Base-by-base conservation (phyloP, 768 basidiomycete genomes). In the Tulasnella sp. region DNA sequence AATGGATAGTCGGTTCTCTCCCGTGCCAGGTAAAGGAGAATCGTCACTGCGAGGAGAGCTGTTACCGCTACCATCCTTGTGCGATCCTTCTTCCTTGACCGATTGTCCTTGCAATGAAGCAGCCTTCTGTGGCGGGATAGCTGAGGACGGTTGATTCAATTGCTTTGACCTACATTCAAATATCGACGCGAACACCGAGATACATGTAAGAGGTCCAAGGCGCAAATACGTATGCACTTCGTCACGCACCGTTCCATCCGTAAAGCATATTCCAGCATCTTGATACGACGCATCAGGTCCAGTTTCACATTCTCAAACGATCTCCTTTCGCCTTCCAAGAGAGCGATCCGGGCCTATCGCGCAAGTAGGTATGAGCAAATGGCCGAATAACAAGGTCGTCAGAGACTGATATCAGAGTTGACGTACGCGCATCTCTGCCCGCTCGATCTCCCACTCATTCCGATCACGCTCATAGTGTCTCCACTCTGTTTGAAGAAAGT, bases 381-480 rank as follows among this genome's bases (percentile, higher is more conserved):
- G 37, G 16, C 37, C 22, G 69, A 47, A 35, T 37, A 63, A 65
- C 70, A 39, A 63, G 8, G 36, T 22, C 52, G 26, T 26, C n/a
- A 37, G 11, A 40, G 71, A 62, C 22, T 66, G 14, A 39, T 74
- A 70, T 68, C 59, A 67, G 52, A 75, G 75, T 71, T 74, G 52
- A 87, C 92, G 77, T 75, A 95, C 94, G 86, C 96, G 86, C 95
- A 98, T 98, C 82, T 98, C 97, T 37, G 97, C 97, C 76, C 97
- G 85, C 82, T 98, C 97, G 77, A 99, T 99, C 84, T 99, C 97
- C 96, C 96, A 99, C 82, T 99, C 97, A 79, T 99, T 99, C 78
- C 96, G 86, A 83, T 99, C 97, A 80, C 95, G 89, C 81, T 98
- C 97, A 78, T 97, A 98, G 74, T 93, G 86, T 75, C 97, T 86